phyloP scores from a whole-genome alignment of 2,329 filamentous ascomycete species.

The Neonectria sp. region DNA sequence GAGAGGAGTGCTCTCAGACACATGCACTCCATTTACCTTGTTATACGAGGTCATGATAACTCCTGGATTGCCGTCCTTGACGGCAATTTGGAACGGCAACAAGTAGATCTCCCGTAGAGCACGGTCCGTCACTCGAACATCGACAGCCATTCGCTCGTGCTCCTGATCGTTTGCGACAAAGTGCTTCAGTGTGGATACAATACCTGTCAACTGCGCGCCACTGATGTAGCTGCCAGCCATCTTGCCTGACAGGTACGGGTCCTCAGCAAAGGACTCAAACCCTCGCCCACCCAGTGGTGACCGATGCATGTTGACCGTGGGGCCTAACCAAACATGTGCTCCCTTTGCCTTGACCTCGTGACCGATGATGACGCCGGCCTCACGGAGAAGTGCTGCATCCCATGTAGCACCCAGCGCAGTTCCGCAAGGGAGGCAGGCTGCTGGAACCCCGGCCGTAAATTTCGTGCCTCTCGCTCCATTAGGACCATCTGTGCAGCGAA shows the following conservation, averaged over 20 bases:
- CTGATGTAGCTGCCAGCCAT: conserved; percentile 16
- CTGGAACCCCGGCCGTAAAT: conserved; percentile 28
- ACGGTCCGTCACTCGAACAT: conserved; percentile 1
- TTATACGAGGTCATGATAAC: conserved; percentile 62
- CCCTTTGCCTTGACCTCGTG: conserved; percentile 28
- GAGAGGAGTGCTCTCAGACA: conserved; percentile 8
- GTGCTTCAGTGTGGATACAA: conserved; percentile 18
- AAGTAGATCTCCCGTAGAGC: conserved; percentile 53
- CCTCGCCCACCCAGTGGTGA: conserved; percentile 19
- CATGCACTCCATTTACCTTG: conserved; percentile 58
- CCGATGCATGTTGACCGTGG: conserved; percentile 19
- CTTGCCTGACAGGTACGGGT: conserved; percentile 14
- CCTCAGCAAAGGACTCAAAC: conserved; percentile 24
- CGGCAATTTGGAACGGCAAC: conserved; percentile 59
- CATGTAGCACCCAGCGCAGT: conserved; percentile 35
- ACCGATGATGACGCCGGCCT: conserved; percentile 25
- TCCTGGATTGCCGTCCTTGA: conserved; percentile 54
- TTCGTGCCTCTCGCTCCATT: conserved; percentile 37
- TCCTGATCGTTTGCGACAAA: conserved; percentile 27
- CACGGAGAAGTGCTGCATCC: conserved; percentile 23
- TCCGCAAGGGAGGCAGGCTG: conserved; percentile 29
- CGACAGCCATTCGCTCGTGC: conserved; percentile 2
- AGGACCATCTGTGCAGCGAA: conserved; percentile 36
- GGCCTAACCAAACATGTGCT: conserved; percentile 19
- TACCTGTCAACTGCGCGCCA: conserved; percentile 6